phyloP scores from a whole-genome alignment of 352 stramenopile species.

The Phytophthora pseudosyringae region DNA sequence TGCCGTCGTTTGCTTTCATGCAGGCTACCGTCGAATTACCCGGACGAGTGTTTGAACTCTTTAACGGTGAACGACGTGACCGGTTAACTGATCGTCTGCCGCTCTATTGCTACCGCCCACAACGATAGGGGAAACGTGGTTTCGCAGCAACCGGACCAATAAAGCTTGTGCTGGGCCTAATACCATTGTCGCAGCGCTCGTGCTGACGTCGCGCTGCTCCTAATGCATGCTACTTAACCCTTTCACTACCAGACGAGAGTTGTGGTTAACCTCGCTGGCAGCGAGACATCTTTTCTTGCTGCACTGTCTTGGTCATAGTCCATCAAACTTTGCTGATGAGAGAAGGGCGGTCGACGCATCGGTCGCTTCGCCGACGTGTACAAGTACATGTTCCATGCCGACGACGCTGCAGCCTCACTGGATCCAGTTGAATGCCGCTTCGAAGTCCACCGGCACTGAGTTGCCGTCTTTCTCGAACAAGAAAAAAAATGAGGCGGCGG shows the following conservation, averaged over 20 bases:
- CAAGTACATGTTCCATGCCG: background rate
- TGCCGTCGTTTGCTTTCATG: background rate
- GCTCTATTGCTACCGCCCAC: background rate
- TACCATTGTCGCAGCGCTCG: slow-evolving; percentile 5
- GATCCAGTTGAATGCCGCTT: background rate
- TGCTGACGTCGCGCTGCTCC: slow-evolving; percentile 7
- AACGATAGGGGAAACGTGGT: background rate
- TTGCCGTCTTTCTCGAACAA: slow-evolving; percentile 1
- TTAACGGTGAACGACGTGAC: background rate
- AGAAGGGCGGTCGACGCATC: slow-evolving; percentile 5
- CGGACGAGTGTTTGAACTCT: slow-evolving; percentile 5
- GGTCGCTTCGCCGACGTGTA: slow-evolving; percentile 1
- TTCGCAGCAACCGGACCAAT: background rate
- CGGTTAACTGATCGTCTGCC: background rate
- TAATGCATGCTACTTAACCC: background rate
- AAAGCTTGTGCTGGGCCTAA: background rate
- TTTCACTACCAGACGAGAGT: background rate
- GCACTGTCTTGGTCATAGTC: slow-evolving; percentile 3
- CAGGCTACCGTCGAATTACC: background rate
- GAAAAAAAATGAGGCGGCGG: slow-evolving; percentile 20
- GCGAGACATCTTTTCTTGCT: background rate
- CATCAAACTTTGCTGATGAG: background rate
- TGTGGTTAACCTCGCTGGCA: background rate
- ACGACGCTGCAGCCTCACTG: background rate
- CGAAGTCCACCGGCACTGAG: background rate